Base-by-base conservation (phyloP, 352 stramenopile species). In the Blastocystis hominis region DNA sequence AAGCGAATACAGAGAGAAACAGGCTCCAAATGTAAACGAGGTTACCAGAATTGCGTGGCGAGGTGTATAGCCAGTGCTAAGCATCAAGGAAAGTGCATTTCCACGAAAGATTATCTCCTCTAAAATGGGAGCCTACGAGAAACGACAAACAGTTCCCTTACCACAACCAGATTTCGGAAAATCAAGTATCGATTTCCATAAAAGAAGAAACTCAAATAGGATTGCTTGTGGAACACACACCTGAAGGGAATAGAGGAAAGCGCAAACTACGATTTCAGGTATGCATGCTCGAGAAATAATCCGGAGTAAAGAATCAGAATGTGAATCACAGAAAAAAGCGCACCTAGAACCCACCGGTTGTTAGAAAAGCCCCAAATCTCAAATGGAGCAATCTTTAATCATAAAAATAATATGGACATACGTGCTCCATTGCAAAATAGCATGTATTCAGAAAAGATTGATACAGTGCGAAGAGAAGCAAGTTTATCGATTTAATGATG, bases 111-210 rank as follows among this genome's bases (percentile, higher is more conserved):
- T 17, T 5, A 80, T 10, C 30, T 80, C 70, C 24, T 80, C 70
- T 17, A 80, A 34, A 10, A 80, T 1, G n/a, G 70, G 70, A 34
- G 40, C 30, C 70, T 80, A 64, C 15, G 17, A 47, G 17, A 13
- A 64, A 62, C 30, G 24, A 13, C 4, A 61, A 6, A 38, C 9
- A 40, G 20, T 10, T 42, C 30, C n/a, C 3, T 10, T 80, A 80
- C 70, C 15, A 80, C 9, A n/a, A 80, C 46, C 40, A 80, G 70
- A 64, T 80, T 80, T 10, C 70, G 70, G 10, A 80, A 24, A 64
- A 63, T 47, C 20, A 24, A 7, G 54, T 80, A 80, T 6, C n/a
- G n/a, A 30, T 20, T 61, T 9, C 15, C 0, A 42, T 40, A 42
- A 20, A 64, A 9, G 36, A 80, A 46, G 63, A 46, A 20, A 20